Conservation (phyloP, 2,329 filamentous ascomycete genomes). For the Sarocladium oryzae region DNA sequence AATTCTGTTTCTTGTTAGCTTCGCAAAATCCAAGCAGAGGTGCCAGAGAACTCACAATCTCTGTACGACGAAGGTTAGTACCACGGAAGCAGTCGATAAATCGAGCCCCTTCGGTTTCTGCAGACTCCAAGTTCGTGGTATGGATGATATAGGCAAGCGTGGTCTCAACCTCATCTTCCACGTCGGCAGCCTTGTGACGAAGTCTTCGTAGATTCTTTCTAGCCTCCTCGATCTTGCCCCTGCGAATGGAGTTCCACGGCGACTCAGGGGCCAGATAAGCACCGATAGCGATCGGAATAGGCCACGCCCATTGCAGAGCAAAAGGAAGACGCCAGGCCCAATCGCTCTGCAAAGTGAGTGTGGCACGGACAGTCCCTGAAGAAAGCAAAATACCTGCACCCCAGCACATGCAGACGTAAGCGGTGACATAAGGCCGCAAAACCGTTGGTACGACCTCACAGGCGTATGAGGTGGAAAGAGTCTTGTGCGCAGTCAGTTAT, state of each 20-base stretch:
- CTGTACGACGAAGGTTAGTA: slow-evolving; percentile 32
- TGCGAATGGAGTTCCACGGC: slow-evolving; percentile 21
- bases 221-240: slow-evolving; percentile 21
- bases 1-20: slow-evolving; percentile 16
- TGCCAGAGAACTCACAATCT: slow-evolving; percentile 19
- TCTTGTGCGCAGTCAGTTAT: slow-evolving; percentile 16
- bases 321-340: slow-evolving; percentile 22
- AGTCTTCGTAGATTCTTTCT: slow-evolving; percentile 19
- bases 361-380: background rate
- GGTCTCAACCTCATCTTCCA: slow-evolving; percentile 23
- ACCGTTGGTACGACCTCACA: slow-evolving; percentile 29
- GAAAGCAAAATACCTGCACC: background rate
- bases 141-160: slow-evolving; percentile 62
- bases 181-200: slow-evolving; percentile 16
- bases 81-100: slow-evolving; percentile 37
- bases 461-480: slow-evolving; percentile 36
- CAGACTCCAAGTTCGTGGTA: slow-evolving; percentile 29
- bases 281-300: slow-evolving; percentile 20
- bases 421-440: slow-evolving; percentile 33
- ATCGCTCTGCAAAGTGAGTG: background rate
- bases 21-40: background rate
- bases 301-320: slow-evolving; percentile 29
- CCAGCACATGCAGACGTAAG: slow-evolving; percentile 34
- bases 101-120: slow-evolving; percentile 18
- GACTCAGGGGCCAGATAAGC: slow-evolving; percentile 24